Evolutionary conservation across 768 basidiomycete species (phyloP), one percentile per base, ranked within the genome.

Genomic region (Lactarius quietus): DNA sequence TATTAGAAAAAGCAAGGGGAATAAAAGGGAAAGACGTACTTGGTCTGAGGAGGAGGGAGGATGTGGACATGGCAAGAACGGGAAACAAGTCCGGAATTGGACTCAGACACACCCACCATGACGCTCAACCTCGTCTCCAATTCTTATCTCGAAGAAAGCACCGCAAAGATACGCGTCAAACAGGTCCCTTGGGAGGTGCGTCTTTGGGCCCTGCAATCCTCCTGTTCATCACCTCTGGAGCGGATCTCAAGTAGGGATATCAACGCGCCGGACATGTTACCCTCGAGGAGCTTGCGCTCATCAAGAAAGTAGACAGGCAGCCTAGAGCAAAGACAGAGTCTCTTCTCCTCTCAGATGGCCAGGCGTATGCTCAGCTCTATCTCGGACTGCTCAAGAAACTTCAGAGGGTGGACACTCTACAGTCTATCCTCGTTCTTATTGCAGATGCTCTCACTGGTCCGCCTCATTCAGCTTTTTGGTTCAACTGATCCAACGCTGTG

Each of bases 131-230:
- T 93, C 61, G 88, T 94, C 38, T 88, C 89, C 28, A 93, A 89
- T 72, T 75, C 85, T 2, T 94, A 89, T 79, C 85, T 98, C 67
- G 92, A 95, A 69, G 94, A 96, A 70, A 85, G 81, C 72, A 90
- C 92, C 9, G 82, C 87, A 59, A 95, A 96, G 81, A 93, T 95
- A 67, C 83, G 90, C 70, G 83, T 89, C 9, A 97, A 95, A 76
- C 87, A 89, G 1, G 93, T 97, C 12, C 95, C 95, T 69, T 98
- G 96, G 96, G 95, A 97, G 88, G 96, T 96, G 64, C 64, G 80
- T 61, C 56, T 29, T 20, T 48, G 41, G 38, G 38, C 33, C 10
- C 20, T 33, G 6, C 41, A 10, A 9, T 12, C 18, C 20, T 36
- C n/a, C n/a, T 28, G 3, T 14, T 20, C 61, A 23, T 58, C n/a